Evolutionary conservation across 129 eudicot genomes (phyloP).

Genomic region (Kitagawia praeruptora): DNA sequence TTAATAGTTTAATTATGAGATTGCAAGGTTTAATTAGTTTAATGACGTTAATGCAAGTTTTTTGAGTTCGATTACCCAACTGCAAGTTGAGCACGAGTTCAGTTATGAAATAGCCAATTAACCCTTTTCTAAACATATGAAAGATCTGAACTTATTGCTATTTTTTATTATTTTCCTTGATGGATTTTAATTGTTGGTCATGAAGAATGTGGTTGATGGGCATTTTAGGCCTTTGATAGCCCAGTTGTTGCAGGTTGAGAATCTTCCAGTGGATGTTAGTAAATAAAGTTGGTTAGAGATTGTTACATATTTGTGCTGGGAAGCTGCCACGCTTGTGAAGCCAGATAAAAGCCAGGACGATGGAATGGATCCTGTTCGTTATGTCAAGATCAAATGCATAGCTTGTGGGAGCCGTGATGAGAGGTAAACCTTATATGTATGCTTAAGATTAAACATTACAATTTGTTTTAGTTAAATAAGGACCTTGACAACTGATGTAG

Average conservation of each 20-base stretch:
- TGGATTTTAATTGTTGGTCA: too few relatives aligned
- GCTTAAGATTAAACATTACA: not conserved
- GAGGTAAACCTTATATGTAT: conserved; percentile 23
- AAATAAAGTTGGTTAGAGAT: conserved; percentile 51
- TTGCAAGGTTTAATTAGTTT: too few relatives aligned
- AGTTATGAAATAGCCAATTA: too few relatives aligned
- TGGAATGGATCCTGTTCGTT: conserved; percentile 64
- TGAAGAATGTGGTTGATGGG: conserved; percentile 41
- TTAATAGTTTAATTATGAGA: too few relatives aligned
- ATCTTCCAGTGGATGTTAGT: conserved; percentile 25
- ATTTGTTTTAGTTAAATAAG: not conserved
- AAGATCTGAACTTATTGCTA: too few relatives aligned
- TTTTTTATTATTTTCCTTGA: too few relatives aligned
- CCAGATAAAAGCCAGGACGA: conserved; percentile 52
- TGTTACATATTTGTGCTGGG: conserved; percentile 48
- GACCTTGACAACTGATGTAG: not conserved
- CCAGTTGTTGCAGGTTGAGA: conserved; percentile 52
- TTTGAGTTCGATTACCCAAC: too few relatives aligned
- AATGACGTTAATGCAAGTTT: too few relatives aligned
- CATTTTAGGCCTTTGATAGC: conserved; percentile 50
- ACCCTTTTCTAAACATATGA: too few relatives aligned
- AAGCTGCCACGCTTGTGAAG: conserved; percentile 50
- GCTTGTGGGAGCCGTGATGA: conserved; percentile 44
- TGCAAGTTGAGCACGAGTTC: too few relatives aligned
- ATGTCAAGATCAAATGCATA: conserved; percentile 54